phyloP scores from a whole-genome alignment of 352 stramenopile genomes.

The Phytophthora melonis region DNA sequence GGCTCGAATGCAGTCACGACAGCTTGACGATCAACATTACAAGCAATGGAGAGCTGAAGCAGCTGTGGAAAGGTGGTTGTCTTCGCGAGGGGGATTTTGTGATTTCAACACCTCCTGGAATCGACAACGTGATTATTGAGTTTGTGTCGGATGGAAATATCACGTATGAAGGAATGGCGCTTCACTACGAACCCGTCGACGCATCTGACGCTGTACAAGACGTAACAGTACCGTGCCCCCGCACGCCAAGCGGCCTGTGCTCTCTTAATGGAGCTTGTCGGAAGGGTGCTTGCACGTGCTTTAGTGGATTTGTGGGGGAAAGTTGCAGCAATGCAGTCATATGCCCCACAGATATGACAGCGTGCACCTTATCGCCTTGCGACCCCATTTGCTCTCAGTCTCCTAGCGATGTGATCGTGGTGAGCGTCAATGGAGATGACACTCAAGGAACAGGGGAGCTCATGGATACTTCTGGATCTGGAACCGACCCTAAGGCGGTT shows the following conservation, averaged over 20 bases:
- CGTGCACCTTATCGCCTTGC: slow-evolving; percentile 43
- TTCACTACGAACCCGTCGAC: slow-evolving; percentile 52
- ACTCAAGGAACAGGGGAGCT: slow-evolving; percentile 58
- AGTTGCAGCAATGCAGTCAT: slow-evolving; percentile 69
- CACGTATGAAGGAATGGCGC: slow-evolving; percentile 46
- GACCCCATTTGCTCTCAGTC: slow-evolving; percentile 52
- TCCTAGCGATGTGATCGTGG: slow-evolving; percentile 49
- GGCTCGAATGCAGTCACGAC: slow-evolving; percentile 72
- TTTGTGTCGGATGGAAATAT: slow-evolving; percentile 60
- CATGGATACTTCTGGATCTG: slow-evolving; percentile 55
- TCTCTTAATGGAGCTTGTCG: slow-evolving; percentile 61
- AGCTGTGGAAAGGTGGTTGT: slow-evolving; percentile 65
- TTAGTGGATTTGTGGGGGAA: slow-evolving; percentile 68
- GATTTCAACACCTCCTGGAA: slow-evolving; percentile 34
- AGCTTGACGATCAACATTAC: slow-evolving; percentile 40
- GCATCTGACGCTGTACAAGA: slow-evolving; percentile 1
- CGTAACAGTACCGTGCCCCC: slow-evolving; percentile 48
- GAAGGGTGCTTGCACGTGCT: slow-evolving; percentile 54
- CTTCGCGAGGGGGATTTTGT: slow-evolving; percentile 51
- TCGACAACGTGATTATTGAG: slow-evolving; percentile 46
- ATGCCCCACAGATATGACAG: slow-evolving; percentile 46
- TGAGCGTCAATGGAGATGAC: slow-evolving; percentile 63
- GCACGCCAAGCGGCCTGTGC: slow-evolving; percentile 38
- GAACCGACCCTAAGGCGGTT: slow-evolving; percentile 65
- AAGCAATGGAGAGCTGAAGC: slow-evolving; percentile 6